Evolutionary conservation across 1,284 basidiomycete genomes (phyloP), one percentile per base, ranked within the genome.

Genomic region (Psilocybe mexicana): DNA sequence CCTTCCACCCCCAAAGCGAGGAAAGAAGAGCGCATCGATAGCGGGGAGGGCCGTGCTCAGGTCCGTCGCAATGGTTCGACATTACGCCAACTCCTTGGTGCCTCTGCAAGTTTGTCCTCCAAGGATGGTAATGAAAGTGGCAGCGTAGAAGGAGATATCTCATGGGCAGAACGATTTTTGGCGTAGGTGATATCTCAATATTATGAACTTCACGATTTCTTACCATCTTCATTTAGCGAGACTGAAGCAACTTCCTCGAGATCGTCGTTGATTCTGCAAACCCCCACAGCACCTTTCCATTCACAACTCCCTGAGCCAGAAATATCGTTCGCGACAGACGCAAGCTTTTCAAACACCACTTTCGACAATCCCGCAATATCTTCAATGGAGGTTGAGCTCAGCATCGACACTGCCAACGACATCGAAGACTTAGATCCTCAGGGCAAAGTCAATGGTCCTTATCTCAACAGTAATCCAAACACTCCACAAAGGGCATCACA

Each of bases 111-210:
- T 56, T 55, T 68, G 36, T 65, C 59, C 26, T 70, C 69, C n/a
- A 65, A 61, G 36, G 62, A 67, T 24, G 72, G 65, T 0, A 71
- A 75, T 38, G 61, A 63, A 25, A 66, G 63, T 28, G 68, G 69
- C 23, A 77, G 72, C 55, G 71, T 68, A 2, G 87, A 89, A 66
- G 85, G 87, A 8, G 89, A 91, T 64, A 88, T 92, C 53, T 90
- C 87, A 2, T 92, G 89, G 89, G 89, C 89, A 10, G 89, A 92
- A 72, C 79, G 80, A 36, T 85, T 82, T 69, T 75, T 92, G 57
- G 81, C 79, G 89, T 90, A 65, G 59, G 53, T 52, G 8, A 3
- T 46, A 60, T 35, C n/a, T n/a, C 18, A 30, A 49, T 8, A 40
- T 40, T 52, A 52, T 25, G 46, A 18, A 6, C 1, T 3, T 26